Conservation (phyloP, 2,329 filamentous ascomycete species). For the Talaromyces pinophilus region DNA sequence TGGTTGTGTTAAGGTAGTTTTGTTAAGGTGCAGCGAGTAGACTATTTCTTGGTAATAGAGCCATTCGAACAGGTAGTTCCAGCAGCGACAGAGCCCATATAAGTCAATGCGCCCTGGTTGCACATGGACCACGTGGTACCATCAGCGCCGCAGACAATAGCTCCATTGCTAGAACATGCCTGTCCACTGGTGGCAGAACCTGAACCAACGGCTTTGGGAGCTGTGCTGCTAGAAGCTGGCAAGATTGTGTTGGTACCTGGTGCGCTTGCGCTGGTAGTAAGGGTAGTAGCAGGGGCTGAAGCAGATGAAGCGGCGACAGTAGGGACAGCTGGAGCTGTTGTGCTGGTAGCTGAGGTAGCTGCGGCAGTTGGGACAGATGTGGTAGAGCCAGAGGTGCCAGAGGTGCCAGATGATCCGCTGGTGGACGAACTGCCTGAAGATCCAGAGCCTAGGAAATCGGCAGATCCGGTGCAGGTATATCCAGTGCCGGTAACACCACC, state of each 20-base stretch:
- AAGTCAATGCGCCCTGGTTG: conserved; percentile 31
- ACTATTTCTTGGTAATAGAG: conserved; percentile 19
- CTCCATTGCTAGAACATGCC: conserved; percentile 31
- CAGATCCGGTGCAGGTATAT: conserved; percentile 36
- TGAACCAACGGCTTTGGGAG: conserved; percentile 6
- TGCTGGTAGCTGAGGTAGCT: conserved; percentile 22
- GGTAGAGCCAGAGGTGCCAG: conserved; percentile 23
- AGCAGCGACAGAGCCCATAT: conserved; percentile 43
- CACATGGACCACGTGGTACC: conserved; percentile 40
- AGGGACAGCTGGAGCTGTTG: conserved; percentile 5
- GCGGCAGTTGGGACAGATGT: conserved; percentile 20
- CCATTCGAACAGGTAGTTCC: conserved; percentile 39
- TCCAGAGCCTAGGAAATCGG: conserved; percentile 34
- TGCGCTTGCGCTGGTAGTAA: conserved; percentile 19
- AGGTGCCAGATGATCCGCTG: background rate
- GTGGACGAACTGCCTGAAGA: conserved; percentile 14
- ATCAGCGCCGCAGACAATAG: conserved; percentile 37
- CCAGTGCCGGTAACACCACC: conserved; percentile 39
- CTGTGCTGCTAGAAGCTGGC: conserved; percentile 20
- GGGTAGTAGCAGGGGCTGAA: conserved; percentile 17
- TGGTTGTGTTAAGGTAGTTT: background rate
- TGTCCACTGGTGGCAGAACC: background rate
- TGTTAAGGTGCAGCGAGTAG: background rate
- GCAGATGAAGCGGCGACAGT: conserved; percentile 13
- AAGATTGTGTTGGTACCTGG: conserved; percentile 18